These are phyloP conservation scores for Eucalyptus victrix DNA, from an alignment of 345 rosid genomes.

Conservation along the genomic window DNA sequence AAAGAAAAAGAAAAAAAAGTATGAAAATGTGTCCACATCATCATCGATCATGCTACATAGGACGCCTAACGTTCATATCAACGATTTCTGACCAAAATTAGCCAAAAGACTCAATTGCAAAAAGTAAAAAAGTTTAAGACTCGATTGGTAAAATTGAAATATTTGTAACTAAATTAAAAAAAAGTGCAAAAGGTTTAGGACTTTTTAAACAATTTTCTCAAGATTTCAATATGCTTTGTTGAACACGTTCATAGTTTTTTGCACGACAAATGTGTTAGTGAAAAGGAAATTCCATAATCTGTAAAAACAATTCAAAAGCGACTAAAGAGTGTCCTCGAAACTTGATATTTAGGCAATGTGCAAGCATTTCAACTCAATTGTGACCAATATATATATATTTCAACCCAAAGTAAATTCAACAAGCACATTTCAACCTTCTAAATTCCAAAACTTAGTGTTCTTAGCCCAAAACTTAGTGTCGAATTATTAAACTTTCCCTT, in stretches of 20 bases:
- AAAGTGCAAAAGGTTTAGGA: too few relatives aligned
- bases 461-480: not conserved
- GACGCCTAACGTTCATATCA: rapidly evolving
- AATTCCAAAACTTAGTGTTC: too few relatives aligned
- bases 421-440: not conserved
- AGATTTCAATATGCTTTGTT: not conserved
- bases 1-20: too few relatives aligned
- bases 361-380: not conserved
- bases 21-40: too few relatives aligned
- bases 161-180: too few relatives aligned
- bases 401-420: not conserved
- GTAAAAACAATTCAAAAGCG: not conserved
- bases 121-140: too few relatives aligned
- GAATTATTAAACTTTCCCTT: not conserved
- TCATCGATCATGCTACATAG: rapidly evolving
- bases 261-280: not conserved
- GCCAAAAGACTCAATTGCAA: not conserved
- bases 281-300: not conserved
- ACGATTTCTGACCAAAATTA: too few relatives aligned
- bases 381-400: not conserved
- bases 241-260: not conserved
- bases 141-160: too few relatives aligned
- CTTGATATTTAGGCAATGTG: not conserved
- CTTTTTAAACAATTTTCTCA: too few relatives aligned
- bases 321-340: not conserved